Evolutionary conservation across 306 rosid species (phyloP).

Genomic region (Quercus wislizeni): DNA sequence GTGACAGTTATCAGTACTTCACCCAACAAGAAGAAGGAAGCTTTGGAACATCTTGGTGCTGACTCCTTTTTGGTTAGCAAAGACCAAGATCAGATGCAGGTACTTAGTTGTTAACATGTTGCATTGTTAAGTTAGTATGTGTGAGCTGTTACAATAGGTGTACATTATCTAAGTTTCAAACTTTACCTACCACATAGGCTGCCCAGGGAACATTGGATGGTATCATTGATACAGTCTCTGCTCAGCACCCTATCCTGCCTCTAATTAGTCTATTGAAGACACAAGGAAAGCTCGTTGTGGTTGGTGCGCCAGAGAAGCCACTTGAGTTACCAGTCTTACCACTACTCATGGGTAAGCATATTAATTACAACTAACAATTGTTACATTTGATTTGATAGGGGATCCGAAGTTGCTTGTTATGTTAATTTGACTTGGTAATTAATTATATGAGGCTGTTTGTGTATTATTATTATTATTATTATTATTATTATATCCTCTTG

Average conservation of each 20-base stretch:
- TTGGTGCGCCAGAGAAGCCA: conserved; percentile 32
- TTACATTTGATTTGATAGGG: too few relatives aligned
- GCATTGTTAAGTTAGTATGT: too few relatives aligned
- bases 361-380: background rate
- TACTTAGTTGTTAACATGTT: background rate
- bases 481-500: too few relatives aligned
- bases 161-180: background rate
- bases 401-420: too few relatives aligned
- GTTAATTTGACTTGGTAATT: too few relatives aligned
- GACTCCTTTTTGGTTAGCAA: conserved; percentile 45
- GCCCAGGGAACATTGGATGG: conserved; percentile 39
- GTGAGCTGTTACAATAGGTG: too few relatives aligned
- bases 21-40: too few relatives aligned
- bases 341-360: conserved; percentile 27
- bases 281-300: conserved; percentile 37
- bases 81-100: conserved; percentile 39
- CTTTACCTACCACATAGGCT: conserved; percentile 15
- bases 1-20: too few relatives aligned
- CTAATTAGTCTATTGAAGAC: conserved; percentile 13
- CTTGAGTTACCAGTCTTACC: conserved; percentile 31
- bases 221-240: conserved; percentile 29
- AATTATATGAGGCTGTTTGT: too few relatives aligned
- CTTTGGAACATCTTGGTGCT: conserved; percentile 2
- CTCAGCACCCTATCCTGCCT: background rate
- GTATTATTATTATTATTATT: too few relatives aligned